These are phyloP conservation scores for Eucalyptus regnans DNA, from an alignment of 345 rosid genomes.

Conservation along the genomic window DNA sequence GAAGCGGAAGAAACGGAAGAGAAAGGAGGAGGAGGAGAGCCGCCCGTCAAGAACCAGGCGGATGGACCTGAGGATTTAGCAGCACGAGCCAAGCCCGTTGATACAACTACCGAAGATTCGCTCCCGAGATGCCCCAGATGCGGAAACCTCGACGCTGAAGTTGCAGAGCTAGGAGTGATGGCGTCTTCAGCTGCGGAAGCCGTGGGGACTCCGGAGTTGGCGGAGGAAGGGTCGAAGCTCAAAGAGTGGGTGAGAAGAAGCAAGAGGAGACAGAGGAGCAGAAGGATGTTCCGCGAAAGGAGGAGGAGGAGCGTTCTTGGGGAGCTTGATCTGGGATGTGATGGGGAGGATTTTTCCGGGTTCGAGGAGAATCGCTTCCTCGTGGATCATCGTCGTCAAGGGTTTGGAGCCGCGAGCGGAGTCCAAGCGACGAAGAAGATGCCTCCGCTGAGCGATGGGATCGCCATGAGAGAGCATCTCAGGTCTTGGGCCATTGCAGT, in stretches of 20 bases:
- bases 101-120: not conserved
- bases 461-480: conserved; percentile 57
- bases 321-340: conserved; percentile 15
- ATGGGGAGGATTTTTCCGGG: not conserved
- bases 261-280: conserved; percentile 1
- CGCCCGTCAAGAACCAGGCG: not conserved
- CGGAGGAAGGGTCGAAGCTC: not conserved
- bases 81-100: not conserved
- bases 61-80: not conserved
- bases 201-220: not conserved
- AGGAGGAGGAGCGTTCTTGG: conserved; percentile 9
- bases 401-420: not conserved
- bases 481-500: conserved; percentile 56
- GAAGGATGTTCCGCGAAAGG: not conserved
- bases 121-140: not conserved
- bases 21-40: not conserved
- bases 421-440: not conserved
- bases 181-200: not conserved
- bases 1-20: not conserved
- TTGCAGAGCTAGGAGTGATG: not conserved
- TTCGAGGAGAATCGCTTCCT: not conserved
- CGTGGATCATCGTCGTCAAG: not conserved
- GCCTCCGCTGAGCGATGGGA: conserved; percentile 37
- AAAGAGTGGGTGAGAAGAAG: not conserved
- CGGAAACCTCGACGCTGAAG: not conserved